Base-by-base conservation (phyloP, 257 asterid genomes). In the Solanum virginianum region DNA sequence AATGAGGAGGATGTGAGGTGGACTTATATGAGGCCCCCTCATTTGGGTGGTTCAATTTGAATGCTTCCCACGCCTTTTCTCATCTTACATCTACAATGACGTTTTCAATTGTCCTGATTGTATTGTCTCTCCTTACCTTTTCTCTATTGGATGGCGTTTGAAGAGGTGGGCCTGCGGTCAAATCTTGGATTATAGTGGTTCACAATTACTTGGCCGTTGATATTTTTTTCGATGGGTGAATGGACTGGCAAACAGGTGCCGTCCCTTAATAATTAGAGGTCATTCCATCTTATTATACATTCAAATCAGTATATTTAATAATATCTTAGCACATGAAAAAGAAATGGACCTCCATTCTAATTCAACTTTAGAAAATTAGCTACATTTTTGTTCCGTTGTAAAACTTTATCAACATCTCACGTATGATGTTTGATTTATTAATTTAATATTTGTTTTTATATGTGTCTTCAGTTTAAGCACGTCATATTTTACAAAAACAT, bases 31-130 rank as follows among this genome's bases (percentile, higher is more conserved):
- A 36, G 41, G 41, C 41, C 41, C 41, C 41, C 41, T 56, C 83
- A 83, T 83, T 85, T 89, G 89, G 88, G 84, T 85, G 88, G 72
- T 77, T 86, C 83, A 51, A 77, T 47, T 57, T 24, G 80, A 82
- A 36, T 82, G 57, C 55, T 59, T 43, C 59, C 55, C 62, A 79
- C 51, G 29, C 17, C 47, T 22, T 7, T 43, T 8, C 12, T 56
- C 36, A 7, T 45, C 2, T 32, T 62, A 56, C 56, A 20, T 59
- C 55, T 80, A 53, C 56, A 82, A 80, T 86, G 85, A 89, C 88
- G 89, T 77, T 86, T 90, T 87, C 90, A 85, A 85, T 89, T 24
- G 89, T 80, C 86, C 56, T 86, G 3, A 56, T 82, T 88, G 15
- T 22, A 63, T 82, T 85, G 24, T 41, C 53, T 47, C 8, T 26